These are phyloP conservation scores for Aureobasidium sp. DNA, from an alignment of 2,329 filamentous ascomycete species.

Conservation along the genomic window DNA sequence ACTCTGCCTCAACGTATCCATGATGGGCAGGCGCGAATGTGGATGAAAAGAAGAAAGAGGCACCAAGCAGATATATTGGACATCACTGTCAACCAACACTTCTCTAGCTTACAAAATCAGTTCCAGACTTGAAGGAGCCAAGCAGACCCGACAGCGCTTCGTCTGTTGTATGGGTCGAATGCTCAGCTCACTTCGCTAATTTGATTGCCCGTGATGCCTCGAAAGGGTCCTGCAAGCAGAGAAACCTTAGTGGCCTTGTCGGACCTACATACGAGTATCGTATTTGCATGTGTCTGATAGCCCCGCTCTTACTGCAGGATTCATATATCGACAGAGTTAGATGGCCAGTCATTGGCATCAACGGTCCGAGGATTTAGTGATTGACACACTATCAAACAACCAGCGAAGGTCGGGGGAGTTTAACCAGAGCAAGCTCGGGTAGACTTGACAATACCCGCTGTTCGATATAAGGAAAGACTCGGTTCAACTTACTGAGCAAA, in stretches of 20 bases:
- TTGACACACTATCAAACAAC: neutral
- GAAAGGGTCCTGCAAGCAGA: neutral
- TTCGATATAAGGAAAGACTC: no score
- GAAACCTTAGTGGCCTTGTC: conserved; percentile 6
- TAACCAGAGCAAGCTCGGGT: neutral
- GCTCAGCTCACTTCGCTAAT: neutral
- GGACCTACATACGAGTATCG: neutral
- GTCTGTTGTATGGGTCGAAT: neutral
- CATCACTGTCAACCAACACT: neutral
- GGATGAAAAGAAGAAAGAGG: neutral
- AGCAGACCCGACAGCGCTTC: neutral
- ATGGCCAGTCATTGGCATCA: neutral
- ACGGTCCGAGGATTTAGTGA: neutral
- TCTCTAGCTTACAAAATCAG: neutral
- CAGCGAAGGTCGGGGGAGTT: neutral
- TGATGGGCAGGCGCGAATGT: neutral
- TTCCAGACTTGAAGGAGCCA: neutral
- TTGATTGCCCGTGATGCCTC: neutral
- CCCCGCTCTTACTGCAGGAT: neutral
- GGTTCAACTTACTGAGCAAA: conserved; percentile 2
- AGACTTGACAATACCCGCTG: neutral
- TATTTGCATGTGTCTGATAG: neutral
- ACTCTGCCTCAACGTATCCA: neutral
- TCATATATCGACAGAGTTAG: neutral
- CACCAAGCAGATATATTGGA: conserved; percentile 1